Evolutionary conservation across 805 yeast species (phyloP).

Genomic region (Zygosaccharomyces bisporus): DNA sequence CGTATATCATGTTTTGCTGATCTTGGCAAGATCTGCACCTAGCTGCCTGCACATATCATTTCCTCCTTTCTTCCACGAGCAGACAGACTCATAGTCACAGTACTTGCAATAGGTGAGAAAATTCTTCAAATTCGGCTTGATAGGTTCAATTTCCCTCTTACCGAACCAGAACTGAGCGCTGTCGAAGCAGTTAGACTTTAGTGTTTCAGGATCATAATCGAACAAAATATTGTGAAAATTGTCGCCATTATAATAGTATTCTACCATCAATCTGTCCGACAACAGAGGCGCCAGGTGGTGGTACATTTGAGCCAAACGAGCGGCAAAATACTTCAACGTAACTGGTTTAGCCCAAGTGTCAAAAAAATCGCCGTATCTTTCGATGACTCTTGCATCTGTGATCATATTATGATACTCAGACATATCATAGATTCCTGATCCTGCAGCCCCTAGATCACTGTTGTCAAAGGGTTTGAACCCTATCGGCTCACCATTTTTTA

Average conservation of each 20-base stretch:
- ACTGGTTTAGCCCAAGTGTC: conserved; percentile 50
- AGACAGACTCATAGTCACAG: conserved; percentile 50
- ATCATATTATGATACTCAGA: conserved; percentile 19
- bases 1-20: neutral
- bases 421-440: conserved; percentile 18
- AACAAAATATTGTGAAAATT: conserved; percentile 43
- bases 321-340: conserved; percentile 54
- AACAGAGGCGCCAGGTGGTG: conserved; percentile 29
- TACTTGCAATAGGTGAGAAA: conserved; percentile 43
- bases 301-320: conserved; percentile 48
- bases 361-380: conserved; percentile 33
- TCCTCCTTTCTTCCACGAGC: conserved; percentile 39
- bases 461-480: conserved; percentile 43
- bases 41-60: conserved; percentile 15
- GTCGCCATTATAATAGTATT: conserved; percentile 47
- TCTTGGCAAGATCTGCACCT: conserved; percentile 14
- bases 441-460: conserved; percentile 2
- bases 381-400: conserved; percentile 19
- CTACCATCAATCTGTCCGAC: conserved; percentile 42
- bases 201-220: conserved; percentile 35
- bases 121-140: conserved; percentile 37
- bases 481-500: conserved; percentile 45
- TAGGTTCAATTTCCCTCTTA: conserved; percentile 44
- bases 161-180: conserved; percentile 60
- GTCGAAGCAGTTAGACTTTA: conserved; percentile 32